These are phyloP conservation scores for Candida albicans DNA, from an alignment of 1,139 yeast species.

Conservation along the genomic window DNA sequence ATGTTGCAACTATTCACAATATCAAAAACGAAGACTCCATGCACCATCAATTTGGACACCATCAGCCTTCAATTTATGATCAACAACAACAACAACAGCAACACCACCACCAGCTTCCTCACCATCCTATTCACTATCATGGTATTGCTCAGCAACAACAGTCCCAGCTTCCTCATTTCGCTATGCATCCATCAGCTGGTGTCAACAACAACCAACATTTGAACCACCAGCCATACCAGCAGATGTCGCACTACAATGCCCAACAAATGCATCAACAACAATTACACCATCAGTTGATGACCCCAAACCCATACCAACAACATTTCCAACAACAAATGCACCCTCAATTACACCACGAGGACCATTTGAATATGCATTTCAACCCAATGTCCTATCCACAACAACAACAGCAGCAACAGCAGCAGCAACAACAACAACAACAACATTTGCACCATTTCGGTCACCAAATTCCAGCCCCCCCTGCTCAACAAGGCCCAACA, in stretches of 20 bases:
- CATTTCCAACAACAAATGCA: conserved; percentile 11
- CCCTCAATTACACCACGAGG: conserved; percentile 16
- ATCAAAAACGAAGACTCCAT: conserved; percentile 21
- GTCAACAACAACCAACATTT: conserved; percentile 4
- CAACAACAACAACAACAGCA: conserved; percentile 19
- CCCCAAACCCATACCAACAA: conserved; percentile 12
- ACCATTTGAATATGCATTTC: conserved; percentile 24
- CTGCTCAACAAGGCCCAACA: conserved; percentile 8
- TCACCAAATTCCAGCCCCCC: conserved; percentile 14
- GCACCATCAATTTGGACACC: conserved; percentile 12
- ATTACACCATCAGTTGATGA: conserved; percentile 12
- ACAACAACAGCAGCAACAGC: conserved; percentile 17
- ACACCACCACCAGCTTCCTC: conserved; percentile 12
- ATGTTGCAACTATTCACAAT: conserved; percentile 11
- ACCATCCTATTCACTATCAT: conserved; percentile 2
- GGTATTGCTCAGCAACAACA: conserved; percentile 4
- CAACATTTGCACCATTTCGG: conserved; percentile 15
- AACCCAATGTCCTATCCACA: conserved; percentile 22
- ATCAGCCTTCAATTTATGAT: conserved; percentile 1
- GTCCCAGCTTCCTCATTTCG: conserved; percentile 6
- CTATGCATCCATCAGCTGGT: conserved; percentile 1
- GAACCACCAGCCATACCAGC: conserved; percentile 15
- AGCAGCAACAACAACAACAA: conserved; percentile 16
- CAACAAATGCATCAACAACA: conserved; percentile 17
- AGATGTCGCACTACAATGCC: conserved; percentile 18